Base-by-base conservation (phyloP, 495 filamentous ascomycete genomes). In the Neurospora sp. region DNA sequence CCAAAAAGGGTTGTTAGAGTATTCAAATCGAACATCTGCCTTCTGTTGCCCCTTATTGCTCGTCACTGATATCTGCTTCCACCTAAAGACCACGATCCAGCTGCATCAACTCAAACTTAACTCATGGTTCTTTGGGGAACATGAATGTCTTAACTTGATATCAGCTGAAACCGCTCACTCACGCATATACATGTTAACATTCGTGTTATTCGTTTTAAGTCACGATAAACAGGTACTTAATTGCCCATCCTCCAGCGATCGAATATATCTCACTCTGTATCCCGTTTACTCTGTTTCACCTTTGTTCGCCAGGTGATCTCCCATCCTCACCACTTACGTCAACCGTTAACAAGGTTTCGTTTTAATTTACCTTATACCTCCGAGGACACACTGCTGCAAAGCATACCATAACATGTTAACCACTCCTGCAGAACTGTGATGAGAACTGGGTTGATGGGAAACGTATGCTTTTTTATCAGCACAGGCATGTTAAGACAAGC, bases 1-100 rank as follows among this genome's bases (percentile, higher is more conserved):
- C 54, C 54, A 66, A 66, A 34, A 31, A 31, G 24, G 54, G 54
- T 66, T 34, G 54, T 66, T 66, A 66, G 48, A 59, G 48, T 59
- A 59, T 66, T 66, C 54, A 34, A 66, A 31, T 31, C 24, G 54
- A 66, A 66, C 54, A 66, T 66, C 54, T 48, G 43, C n/a, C 7
- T 45, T 8, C 19, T 9, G 2, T 4, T 21, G 40, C 38, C 39
- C 11, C 11, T 39, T 39, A 39, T 42, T 42, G 40, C 40, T 13
- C 39, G 40, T 42, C 40, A 4, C 43, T 24, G n/a, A 4, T 24
- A 4, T 11, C 9, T 48, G n/a, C 3, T 21, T 2, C 43, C 43
- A 9, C 19, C 43, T 45, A 4, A 45, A 21, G 43, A 45, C 43
- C 43, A 9, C n/a, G 43, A 45, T 21, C 43, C 19, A 43, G 17